phyloP scores from a whole-genome alignment of 2,329 filamentous ascomycete genomes.

The Biscogniauxia marginata region DNA sequence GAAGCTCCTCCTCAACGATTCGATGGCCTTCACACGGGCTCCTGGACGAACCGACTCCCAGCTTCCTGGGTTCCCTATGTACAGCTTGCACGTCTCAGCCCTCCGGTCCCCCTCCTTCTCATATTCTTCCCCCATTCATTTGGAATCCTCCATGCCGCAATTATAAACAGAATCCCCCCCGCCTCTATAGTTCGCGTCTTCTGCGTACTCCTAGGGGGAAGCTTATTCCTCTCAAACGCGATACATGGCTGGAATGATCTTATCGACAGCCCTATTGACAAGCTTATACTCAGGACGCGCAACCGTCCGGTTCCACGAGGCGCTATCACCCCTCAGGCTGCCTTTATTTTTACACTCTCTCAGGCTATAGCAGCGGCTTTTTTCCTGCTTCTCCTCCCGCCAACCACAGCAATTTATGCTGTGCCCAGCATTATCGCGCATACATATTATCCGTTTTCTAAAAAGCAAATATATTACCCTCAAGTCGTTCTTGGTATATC shows the following conservation, averaged over 20 bases:
- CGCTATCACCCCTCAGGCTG: slow-evolving; percentile 16
- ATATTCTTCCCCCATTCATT: slow-evolving; percentile 26
- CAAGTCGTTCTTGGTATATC: slow-evolving; percentile 31
- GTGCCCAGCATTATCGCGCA: slow-evolving; percentile 17
- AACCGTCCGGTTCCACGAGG: slow-evolving; percentile 30
- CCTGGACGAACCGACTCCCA: too few relatives aligned
- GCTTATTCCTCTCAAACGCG: slow-evolving; percentile 24
- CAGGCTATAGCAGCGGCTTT: slow-evolving; percentile 11
- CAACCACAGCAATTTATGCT: slow-evolving; percentile 1
- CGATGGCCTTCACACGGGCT: too few relatives aligned
- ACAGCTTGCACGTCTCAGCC: slow-evolving; percentile 24
- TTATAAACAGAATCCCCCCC: not conserved
- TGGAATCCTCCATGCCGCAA: slow-evolving; percentile 18
- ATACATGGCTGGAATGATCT: slow-evolving; percentile 31
- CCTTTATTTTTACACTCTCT: slow-evolving; percentile 21
- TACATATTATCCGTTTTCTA: slow-evolving; percentile 29
- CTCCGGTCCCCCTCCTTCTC: slow-evolving; percentile 21
- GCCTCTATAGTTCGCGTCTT: not conserved
- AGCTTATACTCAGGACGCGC: slow-evolving; percentile 18
- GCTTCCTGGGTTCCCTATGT: slow-evolving; percentile 26
- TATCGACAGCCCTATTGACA: slow-evolving; percentile 27
- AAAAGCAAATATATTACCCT: slow-evolving; percentile 26
- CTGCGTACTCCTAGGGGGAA: slow-evolving; percentile 7
- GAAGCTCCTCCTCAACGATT: too few relatives aligned
- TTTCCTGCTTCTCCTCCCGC: slow-evolving; percentile 9